Conservation (phyloP, 805 yeast species). For the Starmerella sirachaensis region DNA sequence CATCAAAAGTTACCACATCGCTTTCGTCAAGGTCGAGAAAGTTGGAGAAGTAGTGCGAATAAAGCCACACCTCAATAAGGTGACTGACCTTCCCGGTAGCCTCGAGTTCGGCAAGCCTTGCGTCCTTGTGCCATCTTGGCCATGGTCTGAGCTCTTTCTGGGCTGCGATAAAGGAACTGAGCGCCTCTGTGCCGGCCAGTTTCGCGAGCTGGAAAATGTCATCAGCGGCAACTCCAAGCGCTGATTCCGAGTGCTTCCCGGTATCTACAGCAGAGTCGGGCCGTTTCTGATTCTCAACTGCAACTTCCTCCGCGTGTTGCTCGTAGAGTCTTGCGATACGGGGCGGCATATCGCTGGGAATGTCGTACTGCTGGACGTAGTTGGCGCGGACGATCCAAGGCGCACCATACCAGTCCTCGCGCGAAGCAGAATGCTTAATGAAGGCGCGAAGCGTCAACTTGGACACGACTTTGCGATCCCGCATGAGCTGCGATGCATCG, state of each 20-base stretch:
- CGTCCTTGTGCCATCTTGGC: constrained; percentile 21
- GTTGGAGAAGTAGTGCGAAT: constrained; percentile 55
- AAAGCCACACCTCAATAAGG: constrained; percentile 56
- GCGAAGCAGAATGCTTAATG: constrained; percentile 60
- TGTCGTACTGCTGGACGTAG: constrained; percentile 58
- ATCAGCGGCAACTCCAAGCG: constrained; percentile 4
- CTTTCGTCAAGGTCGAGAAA: constrained; percentile 50
- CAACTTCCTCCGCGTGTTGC: constrained; percentile 9
- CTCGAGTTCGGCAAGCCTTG: constrained; percentile 7
- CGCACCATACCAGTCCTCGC: constrained; percentile 77
- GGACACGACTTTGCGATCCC: constrained; percentile 81
- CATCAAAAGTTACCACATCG: constrained; percentile 56
- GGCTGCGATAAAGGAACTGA: constrained; percentile 1
- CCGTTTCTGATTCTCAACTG: neutral
- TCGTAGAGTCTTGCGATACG: constrained; percentile 8
- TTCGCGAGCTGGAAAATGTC: constrained; percentile 17
- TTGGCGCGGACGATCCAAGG: constrained; percentile 88
- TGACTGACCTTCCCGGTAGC: constrained; percentile 19
- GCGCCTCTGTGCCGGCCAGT: constrained; percentile 7
- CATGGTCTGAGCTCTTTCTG: constrained; percentile 12
- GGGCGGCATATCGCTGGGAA: constrained; percentile 25
- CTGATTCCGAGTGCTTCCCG: neutral
- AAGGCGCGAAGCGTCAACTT: constrained; percentile 85
- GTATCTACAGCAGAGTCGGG: constrained; percentile 1
- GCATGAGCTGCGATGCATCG: constrained; percentile 39